Conservation (phyloP, 306 rosid species). For the Cicer bijugum region DNA sequence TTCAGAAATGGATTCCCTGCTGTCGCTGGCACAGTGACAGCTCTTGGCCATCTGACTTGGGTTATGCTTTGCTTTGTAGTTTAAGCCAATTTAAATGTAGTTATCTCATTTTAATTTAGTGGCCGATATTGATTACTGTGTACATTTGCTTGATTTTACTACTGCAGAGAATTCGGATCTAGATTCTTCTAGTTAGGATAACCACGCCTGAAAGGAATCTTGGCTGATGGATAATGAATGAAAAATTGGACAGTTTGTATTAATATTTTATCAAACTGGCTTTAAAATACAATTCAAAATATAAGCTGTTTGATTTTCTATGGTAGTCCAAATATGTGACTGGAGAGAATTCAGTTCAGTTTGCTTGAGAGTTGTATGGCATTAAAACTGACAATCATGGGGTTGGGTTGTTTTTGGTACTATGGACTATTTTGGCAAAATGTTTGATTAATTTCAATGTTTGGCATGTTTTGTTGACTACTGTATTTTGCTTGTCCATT, state of each 20-base stretch:
- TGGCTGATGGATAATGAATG: neutral
- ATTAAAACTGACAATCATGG: slow-evolving; percentile 42
- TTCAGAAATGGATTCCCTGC: too few species aligned
- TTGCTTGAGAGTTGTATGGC: slow-evolving; percentile 24
- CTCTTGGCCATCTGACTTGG: too few species aligned
- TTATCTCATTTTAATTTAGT: too few species aligned
- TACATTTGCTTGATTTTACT: too few species aligned
- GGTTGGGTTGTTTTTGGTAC: slow-evolving; percentile 32
- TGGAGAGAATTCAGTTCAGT: neutral
- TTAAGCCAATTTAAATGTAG: too few species aligned
- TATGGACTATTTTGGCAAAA: slow-evolving; percentile 38
- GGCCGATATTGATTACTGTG: too few species aligned
- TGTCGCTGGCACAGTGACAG: too few species aligned
- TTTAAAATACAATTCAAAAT: neutral
- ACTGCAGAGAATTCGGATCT: too few species aligned
- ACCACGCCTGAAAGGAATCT: neutral
- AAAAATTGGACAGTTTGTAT: neutral
- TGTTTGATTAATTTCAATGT: slow-evolving; percentile 13
- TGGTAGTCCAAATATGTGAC: neutral
- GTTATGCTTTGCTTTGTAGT: too few species aligned
- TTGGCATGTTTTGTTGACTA: slow-evolving; percentile 22
- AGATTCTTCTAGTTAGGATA: neutral
- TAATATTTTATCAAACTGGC: neutral
- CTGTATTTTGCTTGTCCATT: neutral
- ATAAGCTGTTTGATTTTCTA: neutral